phyloP scores from a whole-genome alignment of 139 green algal species.

The Coelastrella sp. region DNA sequence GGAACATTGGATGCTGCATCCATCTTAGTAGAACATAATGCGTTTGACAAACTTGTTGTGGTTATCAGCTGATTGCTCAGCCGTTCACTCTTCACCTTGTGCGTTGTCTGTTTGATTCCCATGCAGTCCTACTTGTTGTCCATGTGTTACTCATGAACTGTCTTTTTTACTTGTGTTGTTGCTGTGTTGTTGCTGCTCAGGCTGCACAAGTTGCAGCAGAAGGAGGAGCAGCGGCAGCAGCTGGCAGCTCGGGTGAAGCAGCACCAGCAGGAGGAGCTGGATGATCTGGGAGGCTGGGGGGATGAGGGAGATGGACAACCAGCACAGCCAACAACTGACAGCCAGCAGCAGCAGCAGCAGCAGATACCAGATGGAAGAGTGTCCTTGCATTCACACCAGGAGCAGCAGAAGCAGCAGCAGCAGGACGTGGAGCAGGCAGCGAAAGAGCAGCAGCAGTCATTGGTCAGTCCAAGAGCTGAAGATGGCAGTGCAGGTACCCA shows the following conservation, averaged over 20 bases:
- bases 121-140: no score
- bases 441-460: neutral
- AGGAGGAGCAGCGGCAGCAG: slow-evolving; percentile 71
- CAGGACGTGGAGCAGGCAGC: neutral
- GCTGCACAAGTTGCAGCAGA: slow-evolving; percentile 72
- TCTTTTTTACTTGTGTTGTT: neutral
- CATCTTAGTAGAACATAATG: no score
- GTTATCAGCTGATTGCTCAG: neutral
- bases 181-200: slow-evolving; percentile 42
- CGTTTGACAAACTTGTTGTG: neutral
- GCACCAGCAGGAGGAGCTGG: slow-evolving; percentile 61
- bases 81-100: no score
- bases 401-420: neutral
- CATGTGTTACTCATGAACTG: no score
- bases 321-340: slow-evolving; percentile 1
- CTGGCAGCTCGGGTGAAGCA: slow-evolving; percentile 66
- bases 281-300: slow-evolving; percentile 62
- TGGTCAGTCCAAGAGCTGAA: neutral
- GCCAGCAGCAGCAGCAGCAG: neutral
- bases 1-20: neutral
- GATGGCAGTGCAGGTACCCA: neutral
- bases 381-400: neutral
- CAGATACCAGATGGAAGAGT: neutral
- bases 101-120: no score
- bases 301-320: slow-evolving; percentile 45